These are phyloP conservation scores for Saturnispora bothae DNA, from an alignment of 805 yeast species.

Conservation along the genomic window DNA sequence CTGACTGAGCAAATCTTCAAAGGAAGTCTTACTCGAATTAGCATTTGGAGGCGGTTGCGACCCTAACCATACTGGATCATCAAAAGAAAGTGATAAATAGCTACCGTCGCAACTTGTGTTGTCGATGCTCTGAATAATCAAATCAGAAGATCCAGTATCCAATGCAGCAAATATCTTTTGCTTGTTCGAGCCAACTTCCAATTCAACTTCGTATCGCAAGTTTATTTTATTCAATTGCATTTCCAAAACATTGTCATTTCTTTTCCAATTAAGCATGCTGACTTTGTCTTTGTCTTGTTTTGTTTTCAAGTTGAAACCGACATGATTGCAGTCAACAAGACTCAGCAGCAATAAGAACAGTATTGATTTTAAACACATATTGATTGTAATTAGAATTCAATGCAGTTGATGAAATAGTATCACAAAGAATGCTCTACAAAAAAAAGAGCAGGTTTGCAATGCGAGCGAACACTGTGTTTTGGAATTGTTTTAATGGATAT, in stretches of 20 bases:
- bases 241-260: too few relatives aligned
- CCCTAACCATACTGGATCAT: slow-evolving; percentile 1
- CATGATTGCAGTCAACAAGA: too few relatives aligned
- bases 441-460: too few relatives aligned
- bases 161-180: slow-evolving; percentile 1
- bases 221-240: too few relatives aligned
- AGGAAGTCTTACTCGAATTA: not conserved
- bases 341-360: too few relatives aligned
- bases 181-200: slow-evolving; percentile 4
- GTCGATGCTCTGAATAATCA: slow-evolving; percentile 3
- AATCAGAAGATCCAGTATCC: slow-evolving; percentile 10
- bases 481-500: too few relatives aligned
- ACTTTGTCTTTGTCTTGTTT: too few relatives aligned
- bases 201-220: not conserved
- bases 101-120: slow-evolving; percentile 6
- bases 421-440: too few relatives aligned
- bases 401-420: too few relatives aligned
- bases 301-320: too few relatives aligned
- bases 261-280: too few relatives aligned
- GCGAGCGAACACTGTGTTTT: too few relatives aligned
- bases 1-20: not conserved
- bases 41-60: not conserved
- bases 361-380: not conserved
- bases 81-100: not conserved
- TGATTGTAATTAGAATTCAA: not conserved